Conservation (phyloP, 768 basidiomycete genomes). For the Phylloporus sp. region DNA sequence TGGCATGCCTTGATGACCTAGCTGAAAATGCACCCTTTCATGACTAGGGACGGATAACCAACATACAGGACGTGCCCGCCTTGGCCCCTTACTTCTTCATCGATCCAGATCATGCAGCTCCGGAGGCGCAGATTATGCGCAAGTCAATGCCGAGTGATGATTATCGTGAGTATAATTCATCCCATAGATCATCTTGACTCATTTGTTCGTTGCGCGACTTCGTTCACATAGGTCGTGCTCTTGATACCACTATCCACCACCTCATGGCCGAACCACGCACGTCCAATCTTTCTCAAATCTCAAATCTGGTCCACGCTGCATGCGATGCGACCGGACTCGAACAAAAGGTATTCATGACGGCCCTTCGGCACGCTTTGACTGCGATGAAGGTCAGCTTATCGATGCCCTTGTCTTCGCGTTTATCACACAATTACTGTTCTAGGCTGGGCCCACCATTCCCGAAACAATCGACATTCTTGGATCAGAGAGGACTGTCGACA, state of each 20-base stretch:
- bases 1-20: neutral
- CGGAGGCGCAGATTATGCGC: conserved; percentile 55
- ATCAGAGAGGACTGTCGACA: conserved; percentile 15
- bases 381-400: conserved; percentile 67
- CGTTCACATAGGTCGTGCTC: conserved; percentile 4
- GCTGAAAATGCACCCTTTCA: neutral
- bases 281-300: conserved; percentile 23
- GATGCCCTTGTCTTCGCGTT: neutral
- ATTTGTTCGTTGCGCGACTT: neutral
- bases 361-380: conserved; percentile 73
- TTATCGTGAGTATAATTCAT: conserved; percentile 38
- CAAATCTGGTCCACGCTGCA: conserved; percentile 41
- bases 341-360: conserved; percentile 61
- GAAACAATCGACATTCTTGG: conserved; percentile 40
- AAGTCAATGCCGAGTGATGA: conserved; percentile 37
- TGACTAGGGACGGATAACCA: conserved; percentile 62
- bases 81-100: conserved; percentile 78
- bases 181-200: neutral
- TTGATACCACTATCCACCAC: conserved; percentile 2
- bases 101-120: conserved; percentile 54
- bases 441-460: conserved; percentile 43
- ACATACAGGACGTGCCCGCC: conserved; percentile 64
- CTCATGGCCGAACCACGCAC: conserved; percentile 2
- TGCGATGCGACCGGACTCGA: conserved; percentile 38
- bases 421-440: neutral